A percentile compares a stretch with the other conserved stretches of the same genome.
Evolutionary conservation across 1,139 yeast genomes (phyloP).

Genomic region (Yamadazyma siamensis): DNA sequence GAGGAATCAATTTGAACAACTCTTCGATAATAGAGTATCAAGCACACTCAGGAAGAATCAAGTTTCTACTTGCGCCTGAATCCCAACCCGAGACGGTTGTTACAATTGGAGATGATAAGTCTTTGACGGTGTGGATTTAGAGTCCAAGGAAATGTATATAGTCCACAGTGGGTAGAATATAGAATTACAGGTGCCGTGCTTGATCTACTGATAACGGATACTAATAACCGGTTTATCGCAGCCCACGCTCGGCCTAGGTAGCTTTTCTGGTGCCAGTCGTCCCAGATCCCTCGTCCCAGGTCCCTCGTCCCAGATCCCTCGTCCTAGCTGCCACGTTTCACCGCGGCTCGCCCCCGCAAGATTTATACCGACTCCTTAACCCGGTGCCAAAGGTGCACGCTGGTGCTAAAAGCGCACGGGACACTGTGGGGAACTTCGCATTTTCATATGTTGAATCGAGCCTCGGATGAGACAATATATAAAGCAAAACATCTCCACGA

Average conservation of each 20-base stretch:
- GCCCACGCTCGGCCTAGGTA: no score
- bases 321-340: no score
- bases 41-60: slow-evolving; percentile 47
- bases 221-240: no score
- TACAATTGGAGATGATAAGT: slow-evolving; percentile 13
- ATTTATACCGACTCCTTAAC: no score
- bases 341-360: no score
- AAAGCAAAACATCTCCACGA: slow-evolving; percentile 3
- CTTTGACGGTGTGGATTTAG: slow-evolving; percentile 11
- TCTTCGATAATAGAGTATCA: slow-evolving; percentile 23
- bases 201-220: not conserved
- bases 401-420: not conserved
- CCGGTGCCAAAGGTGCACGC: no score
- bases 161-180: not conserved
- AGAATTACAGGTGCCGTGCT: not conserved
- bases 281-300: no score
- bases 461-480: slow-evolving; percentile 5
- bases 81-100: slow-evolving; percentile 13
- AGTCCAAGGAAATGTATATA: slow-evolving; percentile 1
- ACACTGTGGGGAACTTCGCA: slow-evolving; percentile 8
- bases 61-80: slow-evolving; percentile 37
- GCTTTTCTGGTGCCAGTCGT: no score
- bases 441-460: slow-evolving; percentile 8
- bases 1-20: slow-evolving; percentile 50
- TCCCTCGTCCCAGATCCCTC: no score